Base-by-base conservation (phyloP, 2,329 filamentous ascomycete genomes). In the Mariannaea sp. region DNA sequence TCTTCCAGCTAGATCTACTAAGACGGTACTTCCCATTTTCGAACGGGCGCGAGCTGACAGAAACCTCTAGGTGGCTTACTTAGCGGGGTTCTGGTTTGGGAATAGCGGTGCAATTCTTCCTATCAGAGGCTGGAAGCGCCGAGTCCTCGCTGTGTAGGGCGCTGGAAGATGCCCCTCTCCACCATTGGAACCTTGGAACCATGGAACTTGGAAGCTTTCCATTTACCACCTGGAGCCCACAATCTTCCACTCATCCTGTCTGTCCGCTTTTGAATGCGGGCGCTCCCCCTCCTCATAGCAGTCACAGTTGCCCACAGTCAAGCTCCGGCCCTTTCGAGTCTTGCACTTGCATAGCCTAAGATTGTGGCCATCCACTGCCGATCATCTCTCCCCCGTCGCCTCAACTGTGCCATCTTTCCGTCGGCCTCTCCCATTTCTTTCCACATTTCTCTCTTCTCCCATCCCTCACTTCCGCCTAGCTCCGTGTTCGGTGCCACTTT, bases 321-420 rank as follows among this genome's bases (percentile, higher is more conserved):
- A 20, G 33, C 33, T 38, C 16, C 17, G 16, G 33, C 36, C 14
- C 29, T n/a, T 12, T n/a, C 29, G 7, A 5, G 5, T 32, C 29
- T 32, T 32, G 7, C 29, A 5, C 7, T 29, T 29, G 26, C 26
- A 32, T 32, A 13, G 29, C 29, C 29, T n/a, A 6, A 32, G 10
- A n/a, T 32, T 12, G 22, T 24, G 29, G 26, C 10, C 14, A 14
- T 20, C 27, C 27, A 39, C 22, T 48, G 36, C 47, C 39, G 41
- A 46, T 61, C 56, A 30, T 46, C 43, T 49, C 52, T 56, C 49
- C 45, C 60, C 42, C 49, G 22, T 53, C 45, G 39, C 44, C 35
- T 33, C n/a, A 14, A 40, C 30, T 42, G 36, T 40, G 40, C 27
- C 41, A 26, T 46, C 40, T 30, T 9, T 35, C 20, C 35, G 26